Percentiles rank a stretch among this genome's conserved stretches.
These are phyloP conservation scores for Nannochloropsis salina DNA, from an alignment of 108 stramenopile species.

Conservation along the genomic window DNA sequence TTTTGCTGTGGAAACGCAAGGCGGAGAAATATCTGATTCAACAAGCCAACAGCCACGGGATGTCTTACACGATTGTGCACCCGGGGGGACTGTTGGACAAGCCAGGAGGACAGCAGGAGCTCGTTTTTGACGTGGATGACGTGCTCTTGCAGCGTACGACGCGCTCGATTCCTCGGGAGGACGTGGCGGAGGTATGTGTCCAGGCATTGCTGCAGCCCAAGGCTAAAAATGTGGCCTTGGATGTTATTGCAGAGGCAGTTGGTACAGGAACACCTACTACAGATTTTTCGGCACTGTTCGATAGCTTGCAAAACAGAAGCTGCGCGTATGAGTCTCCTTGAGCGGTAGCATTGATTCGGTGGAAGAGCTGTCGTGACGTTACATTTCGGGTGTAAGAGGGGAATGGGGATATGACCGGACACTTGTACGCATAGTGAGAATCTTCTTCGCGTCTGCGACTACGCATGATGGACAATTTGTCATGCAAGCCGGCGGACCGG, in stretches of 20 bases:
- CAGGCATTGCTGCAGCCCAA: conserved; percentile 45
- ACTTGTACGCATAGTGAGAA: too few species aligned
- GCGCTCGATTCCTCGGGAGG: conserved; percentile 66
- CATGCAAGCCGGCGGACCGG: too few species aligned
- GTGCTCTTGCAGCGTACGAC: conserved; percentile 57
- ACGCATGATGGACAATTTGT: too few species aligned
- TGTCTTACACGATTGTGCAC: conserved; percentile 78
- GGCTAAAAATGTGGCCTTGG: background rate
- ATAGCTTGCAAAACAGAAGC: background rate
- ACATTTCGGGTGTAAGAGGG: too few species aligned
- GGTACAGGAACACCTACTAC: background rate
- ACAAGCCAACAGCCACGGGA: conserved; percentile 24
- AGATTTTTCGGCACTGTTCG: background rate
- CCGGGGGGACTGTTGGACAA: conserved; percentile 73
- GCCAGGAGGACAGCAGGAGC: conserved; percentile 64
- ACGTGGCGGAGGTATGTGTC: conserved; percentile 74
- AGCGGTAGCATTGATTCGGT: too few species aligned
- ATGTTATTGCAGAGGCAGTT: background rate
- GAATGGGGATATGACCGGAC: too few species aligned
- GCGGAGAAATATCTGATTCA: conserved; percentile 62
- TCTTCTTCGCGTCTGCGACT: too few species aligned
- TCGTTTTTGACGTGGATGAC: conserved; percentile 71
- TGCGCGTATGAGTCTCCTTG: background rate
- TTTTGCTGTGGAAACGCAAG: conserved; percentile 71
- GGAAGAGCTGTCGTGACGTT: too few species aligned